Evolutionary conservation across 176 grass and related monocot species (phyloP).

Genomic region (Bromus sterilis): DNA sequence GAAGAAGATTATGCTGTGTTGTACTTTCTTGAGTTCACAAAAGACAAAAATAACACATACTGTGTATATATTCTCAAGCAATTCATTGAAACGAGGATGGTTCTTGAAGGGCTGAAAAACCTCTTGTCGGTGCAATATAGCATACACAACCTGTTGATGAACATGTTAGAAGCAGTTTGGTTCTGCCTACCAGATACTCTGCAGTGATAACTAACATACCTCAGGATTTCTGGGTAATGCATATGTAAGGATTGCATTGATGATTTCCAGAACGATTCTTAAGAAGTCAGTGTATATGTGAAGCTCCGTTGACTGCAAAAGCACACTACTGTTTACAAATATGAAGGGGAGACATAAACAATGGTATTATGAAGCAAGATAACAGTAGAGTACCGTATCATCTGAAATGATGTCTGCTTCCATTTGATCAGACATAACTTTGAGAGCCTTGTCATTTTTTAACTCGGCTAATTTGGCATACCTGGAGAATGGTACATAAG

Average conservation of each 20-base stretch:
- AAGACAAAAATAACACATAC: slow-evolving; percentile 36
- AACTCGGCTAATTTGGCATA: slow-evolving; percentile 98
- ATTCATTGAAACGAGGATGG: slow-evolving; percentile 95
- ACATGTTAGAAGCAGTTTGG: slow-evolving; percentile 19
- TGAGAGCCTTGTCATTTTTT: slow-evolving; percentile 76
- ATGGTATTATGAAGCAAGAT: neutral
- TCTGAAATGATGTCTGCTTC: slow-evolving; percentile 76
- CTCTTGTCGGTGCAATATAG: slow-evolving; percentile 95
- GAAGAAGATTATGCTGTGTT: neutral
- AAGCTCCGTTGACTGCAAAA: slow-evolving; percentile 95
- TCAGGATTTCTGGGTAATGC: slow-evolving; percentile 96
- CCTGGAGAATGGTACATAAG: slow-evolving; percentile 34
- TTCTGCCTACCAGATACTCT: slow-evolving; percentile 12
- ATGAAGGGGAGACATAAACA: slow-evolving; percentile 16
- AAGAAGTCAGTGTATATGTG: slow-evolving; percentile 98
- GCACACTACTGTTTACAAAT: slow-evolving; percentile 13
- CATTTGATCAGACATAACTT: slow-evolving; percentile 57
- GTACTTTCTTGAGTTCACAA: neutral
- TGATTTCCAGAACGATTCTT: slow-evolving; percentile 94
- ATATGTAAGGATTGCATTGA: slow-evolving; percentile 98
- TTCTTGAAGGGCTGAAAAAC: slow-evolving; percentile 96
- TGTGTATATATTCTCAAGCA: slow-evolving; percentile 98
- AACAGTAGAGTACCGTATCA: slow-evolving; percentile 64
- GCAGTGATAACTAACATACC: slow-evolving; percentile 31
- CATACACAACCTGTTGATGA: slow-evolving; percentile 87